Conservation (phyloP, 768 basidiomycete genomes). For the Serendipita sp. region DNA sequence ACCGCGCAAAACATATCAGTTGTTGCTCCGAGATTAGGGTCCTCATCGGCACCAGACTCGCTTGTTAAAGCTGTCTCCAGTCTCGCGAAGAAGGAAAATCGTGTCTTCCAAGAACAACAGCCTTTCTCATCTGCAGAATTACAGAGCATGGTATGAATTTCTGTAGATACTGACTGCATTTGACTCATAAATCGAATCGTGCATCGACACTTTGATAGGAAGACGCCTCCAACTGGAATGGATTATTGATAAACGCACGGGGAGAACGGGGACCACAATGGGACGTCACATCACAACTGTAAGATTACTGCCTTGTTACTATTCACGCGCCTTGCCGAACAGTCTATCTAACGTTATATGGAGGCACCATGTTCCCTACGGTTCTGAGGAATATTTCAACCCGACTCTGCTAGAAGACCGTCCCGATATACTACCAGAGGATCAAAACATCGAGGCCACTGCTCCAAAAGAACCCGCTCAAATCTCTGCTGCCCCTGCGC, state of each 20-base stretch:
- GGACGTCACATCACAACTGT: slow-evolving; percentile 81
- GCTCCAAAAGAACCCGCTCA: not conserved
- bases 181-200: not conserved
- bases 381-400: not conserved
- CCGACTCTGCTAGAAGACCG: not conserved
- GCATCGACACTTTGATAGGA: slow-evolving; percentile 26
- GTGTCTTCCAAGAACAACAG: not conserved
- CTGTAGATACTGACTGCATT: not conserved
- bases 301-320: slow-evolving; percentile 19
- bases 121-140: not conserved
- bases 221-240: slow-evolving; percentile 77
- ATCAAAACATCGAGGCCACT: not conserved
- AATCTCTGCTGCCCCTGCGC: not conserved
- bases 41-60: not conserved
- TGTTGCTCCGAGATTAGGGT: not conserved
- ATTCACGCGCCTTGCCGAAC: not conserved
- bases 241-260: slow-evolving; percentile 56
- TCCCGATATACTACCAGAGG: not conserved
- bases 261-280: slow-evolving; percentile 75
- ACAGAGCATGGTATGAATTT: not conserved
- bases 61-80: not conserved
- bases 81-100: not conserved
- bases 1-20: not conserved
- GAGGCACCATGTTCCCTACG: not conserved
- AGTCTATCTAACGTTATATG: not conserved